Conservation (phyloP, 2,329 filamentous ascomycete genomes). For the Penicillium sp. region DNA sequence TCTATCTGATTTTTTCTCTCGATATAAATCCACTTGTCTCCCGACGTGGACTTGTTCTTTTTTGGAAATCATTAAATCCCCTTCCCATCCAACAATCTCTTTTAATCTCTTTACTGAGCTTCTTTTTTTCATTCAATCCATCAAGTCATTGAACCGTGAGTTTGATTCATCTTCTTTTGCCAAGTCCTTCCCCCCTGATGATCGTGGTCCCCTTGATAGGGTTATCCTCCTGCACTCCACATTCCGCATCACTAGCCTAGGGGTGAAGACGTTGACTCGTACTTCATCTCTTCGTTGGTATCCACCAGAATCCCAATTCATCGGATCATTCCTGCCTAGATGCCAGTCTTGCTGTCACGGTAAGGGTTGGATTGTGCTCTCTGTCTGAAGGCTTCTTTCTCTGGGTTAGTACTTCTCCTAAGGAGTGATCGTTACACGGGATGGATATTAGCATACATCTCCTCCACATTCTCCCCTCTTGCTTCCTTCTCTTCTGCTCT, state of each 20-base stretch:
- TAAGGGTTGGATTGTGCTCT: slow-evolving; percentile 45
- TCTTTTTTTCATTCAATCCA: slow-evolving; percentile 26
- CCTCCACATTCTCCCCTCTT: slow-evolving; percentile 12
- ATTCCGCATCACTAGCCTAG: slow-evolving; percentile 40
- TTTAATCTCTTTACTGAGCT: slow-evolving; percentile 27
- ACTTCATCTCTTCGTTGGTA: slow-evolving; percentile 42
- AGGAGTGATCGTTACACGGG: slow-evolving; percentile 17
- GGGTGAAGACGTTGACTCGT: slow-evolving; percentile 51
- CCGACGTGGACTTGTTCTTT: slow-evolving; percentile 24
- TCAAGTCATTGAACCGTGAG: slow-evolving; percentile 37
- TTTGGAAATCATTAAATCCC: slow-evolving; percentile 22
- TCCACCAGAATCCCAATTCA: slow-evolving; percentile 36
- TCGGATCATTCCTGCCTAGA: slow-evolving; percentile 47
- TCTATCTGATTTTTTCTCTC: not conserved
- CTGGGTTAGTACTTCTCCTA: slow-evolving; percentile 43
- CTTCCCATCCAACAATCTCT: slow-evolving; percentile 16
- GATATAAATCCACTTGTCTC: slow-evolving; percentile 6
- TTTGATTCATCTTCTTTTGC: slow-evolving; percentile 29
- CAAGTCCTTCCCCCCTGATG: slow-evolving; percentile 37
- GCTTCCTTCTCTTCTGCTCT: slow-evolving; percentile 1
- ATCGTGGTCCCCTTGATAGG: slow-evolving; percentile 42
- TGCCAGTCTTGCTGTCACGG: slow-evolving; percentile 46
- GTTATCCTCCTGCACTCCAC: slow-evolving; percentile 39
- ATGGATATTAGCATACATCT: slow-evolving; percentile 17
- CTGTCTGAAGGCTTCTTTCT: slow-evolving; percentile 41